Percentiles rank a stretch among this genome's conserved stretches.
Evolutionary conservation across 306 rosid species (phyloP).

Genomic region (Trichosanthes truncata): DNA sequence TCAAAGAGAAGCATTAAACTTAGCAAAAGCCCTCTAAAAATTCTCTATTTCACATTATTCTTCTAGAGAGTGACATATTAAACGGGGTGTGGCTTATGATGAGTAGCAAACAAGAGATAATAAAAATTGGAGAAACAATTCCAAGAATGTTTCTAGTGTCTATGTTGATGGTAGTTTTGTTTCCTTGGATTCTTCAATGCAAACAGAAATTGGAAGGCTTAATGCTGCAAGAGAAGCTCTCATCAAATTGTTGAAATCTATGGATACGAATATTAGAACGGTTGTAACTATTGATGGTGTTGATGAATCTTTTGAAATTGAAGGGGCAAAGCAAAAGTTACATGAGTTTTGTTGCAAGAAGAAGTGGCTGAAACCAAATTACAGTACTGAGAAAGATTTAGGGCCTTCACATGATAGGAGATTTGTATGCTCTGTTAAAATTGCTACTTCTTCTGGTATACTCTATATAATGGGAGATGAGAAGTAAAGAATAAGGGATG

Average conservation of each 20-base stretch:
- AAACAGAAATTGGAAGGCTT: conserved; percentile 51
- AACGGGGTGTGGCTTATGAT: too few species aligned
- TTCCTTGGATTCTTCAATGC: conserved; percentile 46
- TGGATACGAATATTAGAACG: not conserved
- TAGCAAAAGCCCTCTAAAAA: too few species aligned
- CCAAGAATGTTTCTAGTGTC: conserved; percentile 28
- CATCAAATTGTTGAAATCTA: conserved; percentile 14
- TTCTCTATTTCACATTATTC: too few species aligned
- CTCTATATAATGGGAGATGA: conserved; percentile 30
- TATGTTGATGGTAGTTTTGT: conserved; percentile 45
- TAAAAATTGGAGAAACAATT: conserved; percentile 24
- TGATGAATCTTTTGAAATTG: conserved; percentile 33
- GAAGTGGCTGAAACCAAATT: conserved; percentile 54
- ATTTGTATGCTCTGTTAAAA: conserved; percentile 32
- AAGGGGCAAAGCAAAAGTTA: conserved; percentile 45
- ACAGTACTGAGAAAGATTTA: conserved; percentile 38
- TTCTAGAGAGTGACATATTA: too few species aligned
- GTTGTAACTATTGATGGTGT: not conserved
- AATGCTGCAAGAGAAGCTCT: conserved; percentile 65
- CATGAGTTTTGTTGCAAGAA: conserved; percentile 38
- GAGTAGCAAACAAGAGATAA: too few species aligned
- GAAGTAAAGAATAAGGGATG: conserved; percentile 32
- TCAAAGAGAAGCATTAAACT: too few species aligned
- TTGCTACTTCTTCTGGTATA: conserved; percentile 18
- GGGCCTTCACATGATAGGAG: conserved; percentile 57